phyloP scores from a whole-genome alignment of 2,329 filamentous ascomycete species.

The Alternaria brassicicola region DNA sequence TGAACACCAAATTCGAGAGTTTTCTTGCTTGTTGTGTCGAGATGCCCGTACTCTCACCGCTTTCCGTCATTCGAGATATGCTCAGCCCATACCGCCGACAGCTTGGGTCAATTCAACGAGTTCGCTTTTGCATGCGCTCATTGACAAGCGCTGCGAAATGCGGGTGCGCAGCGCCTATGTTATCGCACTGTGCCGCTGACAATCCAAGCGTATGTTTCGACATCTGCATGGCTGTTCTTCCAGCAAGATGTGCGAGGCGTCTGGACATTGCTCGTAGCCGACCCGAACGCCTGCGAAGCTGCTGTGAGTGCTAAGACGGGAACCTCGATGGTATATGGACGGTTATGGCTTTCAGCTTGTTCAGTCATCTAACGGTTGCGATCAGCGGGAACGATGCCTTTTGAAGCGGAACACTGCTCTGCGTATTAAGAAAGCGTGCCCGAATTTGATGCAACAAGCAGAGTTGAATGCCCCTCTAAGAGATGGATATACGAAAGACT shows the following conservation, averaged over 20 bases:
- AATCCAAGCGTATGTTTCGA: background rate
- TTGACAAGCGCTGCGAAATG: background rate
- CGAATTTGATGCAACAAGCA: slow-evolving; percentile 1
- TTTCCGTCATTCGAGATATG: background rate
- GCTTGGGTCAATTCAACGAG: background rate
- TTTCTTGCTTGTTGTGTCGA: background rate
- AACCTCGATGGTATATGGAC: slow-evolving; percentile 9
- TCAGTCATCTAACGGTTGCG: slow-evolving; percentile 11
- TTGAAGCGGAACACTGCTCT: slow-evolving; percentile 4
- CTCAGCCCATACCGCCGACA: background rate
- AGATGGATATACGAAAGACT: background rate
- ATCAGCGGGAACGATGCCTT: slow-evolving; percentile 3
- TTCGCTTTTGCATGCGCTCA: background rate
- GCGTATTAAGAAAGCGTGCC: background rate
- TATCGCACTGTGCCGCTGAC: background rate
- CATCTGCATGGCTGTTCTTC: background rate
- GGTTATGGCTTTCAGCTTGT: background rate
- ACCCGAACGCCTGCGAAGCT: slow-evolving; percentile 2
- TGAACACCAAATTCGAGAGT: background rate
- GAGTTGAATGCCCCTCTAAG: slow-evolving; percentile 1
- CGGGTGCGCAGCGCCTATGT: background rate
- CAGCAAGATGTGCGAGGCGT: background rate
- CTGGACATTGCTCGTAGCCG: background rate
- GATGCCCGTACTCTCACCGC: background rate
- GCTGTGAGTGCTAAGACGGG: slow-evolving; percentile 2